Evolutionary conservation across 2,329 filamentous ascomycete genomes (phyloP), one percentile per base, ranked within the genome.

Genomic region (Lasiodiplodia sp.): DNA sequence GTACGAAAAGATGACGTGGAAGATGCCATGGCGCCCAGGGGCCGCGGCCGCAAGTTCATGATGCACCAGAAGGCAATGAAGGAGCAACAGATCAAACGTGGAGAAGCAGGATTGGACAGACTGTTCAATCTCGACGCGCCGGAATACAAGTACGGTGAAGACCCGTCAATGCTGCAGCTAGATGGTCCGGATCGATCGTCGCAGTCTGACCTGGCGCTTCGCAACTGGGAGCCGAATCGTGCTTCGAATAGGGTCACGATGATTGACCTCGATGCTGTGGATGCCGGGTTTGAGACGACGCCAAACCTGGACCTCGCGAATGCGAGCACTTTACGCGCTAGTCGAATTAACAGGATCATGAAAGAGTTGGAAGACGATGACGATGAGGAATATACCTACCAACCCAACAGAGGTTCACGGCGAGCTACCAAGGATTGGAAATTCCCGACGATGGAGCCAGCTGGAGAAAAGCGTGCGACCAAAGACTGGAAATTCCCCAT

Each of bases 251-350:
- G 83, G 56, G 87, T 82, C 73, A 85, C 83, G 16, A 79, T 84
- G 69, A 87, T 89, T 68, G 87, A 90, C 72, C 81, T 90, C 47
- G 87, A 89, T 74, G 85, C 83, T 51, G 86, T 85, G 21, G 82
- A 76, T 62, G 77, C 79, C 2, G 76, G 75, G 1, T 70, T 71
- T 16, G 73, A 75, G 7, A 76, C 78, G 23, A 71, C 77, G 10
- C 78, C 78, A 2, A 79, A 79, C 28, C n/a, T 69, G 60, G 83
- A 80, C 38, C 72, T 85, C 10, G 81, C 83, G 10, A 82, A 84
- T 57, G 83, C 86, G 7, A 82, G 87, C 52, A 90, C 87, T 1
- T 81, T 89, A 66, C 85, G 84, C 69, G 87, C 87, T 18, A 87
- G 84, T 68, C 81, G 85, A 53, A 83, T 84, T 31, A 85, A 84